Evolutionary conservation across 768 basidiomycete genomes (phyloP).

Genomic region (Pleurotus eryngii): DNA sequence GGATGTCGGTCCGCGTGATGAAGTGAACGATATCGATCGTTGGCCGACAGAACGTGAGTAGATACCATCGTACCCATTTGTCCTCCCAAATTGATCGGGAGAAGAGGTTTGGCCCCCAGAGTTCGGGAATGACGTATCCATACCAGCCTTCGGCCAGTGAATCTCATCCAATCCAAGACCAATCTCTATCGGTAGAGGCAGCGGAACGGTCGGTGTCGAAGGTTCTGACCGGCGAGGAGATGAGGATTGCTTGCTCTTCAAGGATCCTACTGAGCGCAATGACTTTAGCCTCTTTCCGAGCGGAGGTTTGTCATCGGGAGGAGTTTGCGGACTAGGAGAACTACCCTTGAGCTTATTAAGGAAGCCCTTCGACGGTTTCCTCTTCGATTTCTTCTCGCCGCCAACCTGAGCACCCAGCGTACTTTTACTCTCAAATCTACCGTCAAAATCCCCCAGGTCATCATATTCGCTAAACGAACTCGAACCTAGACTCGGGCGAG

Average conservation of each 20-base stretch:
- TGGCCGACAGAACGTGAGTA: constrained; percentile 51
- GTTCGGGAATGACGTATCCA: constrained; percentile 22
- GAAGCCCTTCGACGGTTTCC: constrained; percentile 68
- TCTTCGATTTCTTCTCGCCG: constrained; percentile 39
- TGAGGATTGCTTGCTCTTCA: constrained; percentile 51
- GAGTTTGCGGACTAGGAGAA: constrained; percentile 38
- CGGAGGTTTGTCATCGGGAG: constrained; percentile 35
- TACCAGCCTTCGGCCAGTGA: constrained; percentile 42
- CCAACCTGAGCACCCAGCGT: constrained; percentile 49
- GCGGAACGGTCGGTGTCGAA: constrained; percentile 51
- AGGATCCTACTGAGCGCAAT: constrained; percentile 77
- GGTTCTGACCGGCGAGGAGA: constrained; percentile 34
- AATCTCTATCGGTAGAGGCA: constrained; percentile 47
- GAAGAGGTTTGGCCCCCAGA: constrained; percentile 19
- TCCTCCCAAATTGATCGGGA: constrained; percentile 30
- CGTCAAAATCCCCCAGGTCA: constrained; percentile 83
- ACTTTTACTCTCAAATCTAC: constrained; percentile 78
- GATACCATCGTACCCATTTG: constrained; percentile 24
- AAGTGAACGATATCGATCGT: constrained; percentile 72
- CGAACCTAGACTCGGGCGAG: constrained; percentile 71
- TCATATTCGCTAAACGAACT: constrained; percentile 84
- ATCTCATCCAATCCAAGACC: constrained; percentile 55
- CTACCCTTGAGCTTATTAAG: constrained; percentile 55
- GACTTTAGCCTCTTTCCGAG: constrained; percentile 60
- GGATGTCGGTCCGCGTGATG: constrained; percentile 26